Percentiles rank a stretch among this genome's conserved stretches.
These are phyloP conservation scores for Acer campestre DNA, from an alignment of 345 rosid species.

Conservation along the genomic window DNA sequence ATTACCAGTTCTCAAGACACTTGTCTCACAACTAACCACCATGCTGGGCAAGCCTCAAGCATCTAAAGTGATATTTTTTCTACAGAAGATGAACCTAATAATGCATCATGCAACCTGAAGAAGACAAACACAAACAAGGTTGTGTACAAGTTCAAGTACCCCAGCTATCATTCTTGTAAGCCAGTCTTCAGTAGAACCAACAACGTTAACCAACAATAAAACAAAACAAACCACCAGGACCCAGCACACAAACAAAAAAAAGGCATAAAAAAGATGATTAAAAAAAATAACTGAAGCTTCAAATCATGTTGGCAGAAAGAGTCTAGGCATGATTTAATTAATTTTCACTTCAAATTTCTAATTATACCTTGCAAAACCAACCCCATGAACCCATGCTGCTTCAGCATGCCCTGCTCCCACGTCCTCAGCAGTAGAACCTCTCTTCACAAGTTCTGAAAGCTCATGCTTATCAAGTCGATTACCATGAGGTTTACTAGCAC, in stretches of 20 bases:
- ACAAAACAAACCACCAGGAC: neutral
- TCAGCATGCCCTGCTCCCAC: constrained; percentile 94
- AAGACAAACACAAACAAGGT: neutral
- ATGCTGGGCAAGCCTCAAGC: neutral
- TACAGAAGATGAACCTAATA: neutral
- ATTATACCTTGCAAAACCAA: constrained; percentile 82
- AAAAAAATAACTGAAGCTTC: neutral
- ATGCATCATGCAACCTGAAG: neutral
- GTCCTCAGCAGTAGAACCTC: constrained; percentile 95
- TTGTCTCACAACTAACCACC: neutral
- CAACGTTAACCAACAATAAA: neutral
- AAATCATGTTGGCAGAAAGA: neutral
- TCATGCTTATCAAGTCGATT: constrained; percentile 94
- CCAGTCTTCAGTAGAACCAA: neutral
- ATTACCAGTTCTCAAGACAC: neutral
- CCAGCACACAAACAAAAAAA: neutral
- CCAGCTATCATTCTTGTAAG: neutral
- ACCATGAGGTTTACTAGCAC: constrained; percentile 71
- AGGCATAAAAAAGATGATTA: neutral
- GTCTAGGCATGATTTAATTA: neutral
- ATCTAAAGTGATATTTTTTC: neutral
- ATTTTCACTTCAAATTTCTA: neutral
- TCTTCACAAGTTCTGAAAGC: constrained; percentile 83
- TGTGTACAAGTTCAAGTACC: neutral
- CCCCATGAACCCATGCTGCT: constrained; percentile 82